Base-by-base conservation (phyloP, 768 basidiomycete genomes). In the Coprinopsis sp. region DNA sequence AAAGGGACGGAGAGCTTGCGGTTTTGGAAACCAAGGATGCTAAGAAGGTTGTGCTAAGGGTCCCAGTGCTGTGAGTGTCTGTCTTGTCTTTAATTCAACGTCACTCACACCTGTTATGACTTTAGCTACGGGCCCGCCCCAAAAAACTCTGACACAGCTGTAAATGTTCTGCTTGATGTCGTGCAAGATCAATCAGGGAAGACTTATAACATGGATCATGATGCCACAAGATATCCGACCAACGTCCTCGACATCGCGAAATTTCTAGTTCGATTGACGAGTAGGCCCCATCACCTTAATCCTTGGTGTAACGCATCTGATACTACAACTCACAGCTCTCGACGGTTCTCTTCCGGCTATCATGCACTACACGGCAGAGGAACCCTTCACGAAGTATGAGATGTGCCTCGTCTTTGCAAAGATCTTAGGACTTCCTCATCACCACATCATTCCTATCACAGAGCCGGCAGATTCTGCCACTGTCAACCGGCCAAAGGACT, bases 121-220 rank as follows among this genome's bases (percentile, higher is more conserved):
- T 34, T 27, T 2, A 95, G 92, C 53, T 97, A 96, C 60, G 95
- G 95, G 0, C 84, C 88, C 3, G 79, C 87, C 2, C 80, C 82
- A 19, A 81, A 82, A 50, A 93, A 94, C 57, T 77, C 84, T 3
- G 95, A 98, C 58, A 82, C 83, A 3, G 94, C 95, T 0, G 76
- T 98, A 52, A 98, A 97, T 60, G 73, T 91, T 44, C 74, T 99
- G 5, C 64, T 93, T 23, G 92, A 96, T 61, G 73, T 95, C 27
- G 89, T 96, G 0, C 71, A 80, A 50, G 90, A 94, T 59, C 88
- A 87, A 54, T 87, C 85, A 4, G 89, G 88, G 2, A 93, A 93
- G 67, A 70, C 68, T 28, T 93, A 93, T 71, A 91, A 83, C 63
- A 97, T 97, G 95, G 95, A 99, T 61, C 85, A 95, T 62, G 95